Evolutionary conservation across 2,329 filamentous ascomycete species (phyloP), one percentile per base, ranked within the genome.

Genomic region (Fusarium sororula): DNA sequence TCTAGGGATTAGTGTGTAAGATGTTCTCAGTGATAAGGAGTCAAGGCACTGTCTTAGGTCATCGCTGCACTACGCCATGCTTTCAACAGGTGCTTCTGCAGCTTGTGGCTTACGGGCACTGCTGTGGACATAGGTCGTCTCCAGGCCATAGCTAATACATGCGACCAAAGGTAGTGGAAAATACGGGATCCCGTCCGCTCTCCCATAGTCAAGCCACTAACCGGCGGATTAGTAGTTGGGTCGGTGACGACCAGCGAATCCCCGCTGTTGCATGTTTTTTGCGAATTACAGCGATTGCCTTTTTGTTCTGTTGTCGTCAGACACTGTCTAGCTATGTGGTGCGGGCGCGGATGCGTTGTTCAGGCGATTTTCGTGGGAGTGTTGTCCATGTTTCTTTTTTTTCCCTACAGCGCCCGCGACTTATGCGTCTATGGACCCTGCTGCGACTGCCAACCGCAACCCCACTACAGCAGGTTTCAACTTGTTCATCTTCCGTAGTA

Each of bases 401-500:
- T 32, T 32, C 5, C 22, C 5, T 3, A 13, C 15, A 18, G 20
- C 2, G 14, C 7, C 4, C 9, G 11, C 3, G 3, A 5, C 13
- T 8, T 6, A 22, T 39, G 20, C 37, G 7, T 41, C 20, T 39
- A 55, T 55, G 51, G 6, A n/a, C 10, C 37, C 4, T 55, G 5
- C 24, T 55, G 26, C 10, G 37, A 18, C 10, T 0, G 7, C 7
- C 14, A 13, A 20, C 4, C 18, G 5, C n/a, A 53, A 38, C 61
- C 61, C 54, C 44, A 35, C 62, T 64, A 64, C 56, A 64, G 56
- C 62, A 64, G 55, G 38, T 38, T 22, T 22, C 8, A 63, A 30
- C 38, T 14, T 63, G 61, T 39, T 48, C 2, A 60, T 63, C 61
- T 63, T 63, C 61, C 54, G 54, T 63, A 63, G 61, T 59, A 63